A percentile compares a stretch with the other conserved stretches of the same genome.
These are phyloP conservation scores for Claviceps digitariae DNA, from an alignment of 2,329 filamentous ascomycete genomes.

Conservation along the genomic window DNA sequence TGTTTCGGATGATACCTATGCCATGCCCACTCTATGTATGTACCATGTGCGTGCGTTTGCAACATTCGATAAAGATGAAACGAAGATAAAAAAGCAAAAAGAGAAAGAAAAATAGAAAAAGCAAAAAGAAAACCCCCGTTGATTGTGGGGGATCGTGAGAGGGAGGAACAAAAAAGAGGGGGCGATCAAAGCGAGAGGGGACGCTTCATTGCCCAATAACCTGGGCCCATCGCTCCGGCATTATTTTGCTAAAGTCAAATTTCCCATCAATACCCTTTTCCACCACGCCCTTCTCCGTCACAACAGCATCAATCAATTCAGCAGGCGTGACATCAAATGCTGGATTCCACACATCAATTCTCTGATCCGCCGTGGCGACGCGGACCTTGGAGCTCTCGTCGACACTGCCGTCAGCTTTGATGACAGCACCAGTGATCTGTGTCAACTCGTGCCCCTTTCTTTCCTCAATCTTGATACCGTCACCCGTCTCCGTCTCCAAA, in stretches of 20 bases:
- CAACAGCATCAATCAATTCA: constrained; percentile 78
- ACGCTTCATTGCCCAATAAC: constrained; percentile 8
- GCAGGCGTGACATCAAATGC: constrained; percentile 92
- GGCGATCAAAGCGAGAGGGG: too few relatives aligned
- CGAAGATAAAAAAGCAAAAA: not conserved
- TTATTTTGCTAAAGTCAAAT: constrained; percentile 49
- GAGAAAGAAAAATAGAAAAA: not conserved
- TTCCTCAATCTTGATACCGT: constrained; percentile 82
- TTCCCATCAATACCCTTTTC: constrained; percentile 58
- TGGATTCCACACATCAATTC: constrained; percentile 88
- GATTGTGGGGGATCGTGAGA: too few relatives aligned
- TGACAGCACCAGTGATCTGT: constrained; percentile 64
- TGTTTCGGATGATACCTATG: not conserved
- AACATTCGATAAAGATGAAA: too few relatives aligned
- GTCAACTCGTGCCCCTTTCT: constrained; percentile 71
- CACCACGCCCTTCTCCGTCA: constrained; percentile 82
- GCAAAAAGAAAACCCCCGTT: too few relatives aligned
- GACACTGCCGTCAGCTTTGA: constrained; percentile 47
- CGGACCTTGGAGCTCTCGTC: constrained; percentile 51
- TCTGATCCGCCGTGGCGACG: constrained; percentile 65
- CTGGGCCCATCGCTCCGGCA: constrained; percentile 41
- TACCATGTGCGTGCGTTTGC: too few relatives aligned
- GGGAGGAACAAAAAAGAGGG: not conserved
- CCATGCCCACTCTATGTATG: too few relatives aligned
- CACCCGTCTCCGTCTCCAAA: constrained; percentile 61